Evolutionary conservation across 2,329 filamentous ascomycete genomes (phyloP).

Genomic region (Sporothrix variecibatus): DNA sequence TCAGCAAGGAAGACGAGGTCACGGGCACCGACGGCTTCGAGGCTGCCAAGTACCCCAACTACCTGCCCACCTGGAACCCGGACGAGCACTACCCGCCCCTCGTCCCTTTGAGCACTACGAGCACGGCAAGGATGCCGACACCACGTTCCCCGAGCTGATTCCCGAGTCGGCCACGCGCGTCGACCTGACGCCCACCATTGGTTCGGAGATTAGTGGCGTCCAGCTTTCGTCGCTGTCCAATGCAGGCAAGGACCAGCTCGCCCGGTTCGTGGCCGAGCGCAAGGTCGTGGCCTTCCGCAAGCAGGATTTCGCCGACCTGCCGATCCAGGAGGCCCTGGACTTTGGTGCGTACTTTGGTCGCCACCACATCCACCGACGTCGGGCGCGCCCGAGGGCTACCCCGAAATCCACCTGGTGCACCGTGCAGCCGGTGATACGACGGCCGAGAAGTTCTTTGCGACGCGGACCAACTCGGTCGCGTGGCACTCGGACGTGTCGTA

Average conservation of each 20-base stretch:
- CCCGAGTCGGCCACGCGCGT: constrained; percentile 48
- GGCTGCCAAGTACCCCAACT: constrained; percentile 56
- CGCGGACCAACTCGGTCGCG: constrained; percentile 75
- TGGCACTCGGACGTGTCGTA: constrained; percentile 29
- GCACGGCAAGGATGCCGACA: constrained; percentile 69
- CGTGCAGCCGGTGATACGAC: constrained; percentile 67
- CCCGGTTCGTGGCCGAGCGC: constrained; percentile 67
- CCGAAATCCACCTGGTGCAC: constrained; percentile 72
- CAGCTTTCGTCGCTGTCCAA: constrained; percentile 64
- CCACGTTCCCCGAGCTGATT: constrained; percentile 63
- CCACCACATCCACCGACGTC: constrained; percentile 74
- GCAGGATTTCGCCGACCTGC: constrained; percentile 65
- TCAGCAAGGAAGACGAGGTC: constrained; percentile 31
- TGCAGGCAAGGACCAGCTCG: constrained; percentile 69
- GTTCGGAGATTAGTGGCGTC: constrained; percentile 66
- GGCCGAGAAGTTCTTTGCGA: constrained; percentile 60
- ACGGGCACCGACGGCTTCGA: constrained; percentile 29
- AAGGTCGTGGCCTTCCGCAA: constrained; percentile 71
- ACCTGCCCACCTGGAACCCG: constrained; percentile 64
- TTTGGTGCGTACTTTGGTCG: constrained; percentile 60
- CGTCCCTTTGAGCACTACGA: constrained; percentile 68
- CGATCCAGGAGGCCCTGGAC: constrained; percentile 65
- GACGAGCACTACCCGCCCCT: constrained; percentile 62
- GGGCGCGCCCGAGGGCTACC: constrained; percentile 67
- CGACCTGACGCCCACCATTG: constrained; percentile 67